These are phyloP conservation scores for Cladophialophora psammophila DNA, from an alignment of 2,329 filamentous ascomycete genomes.

Conservation along the genomic window DNA sequence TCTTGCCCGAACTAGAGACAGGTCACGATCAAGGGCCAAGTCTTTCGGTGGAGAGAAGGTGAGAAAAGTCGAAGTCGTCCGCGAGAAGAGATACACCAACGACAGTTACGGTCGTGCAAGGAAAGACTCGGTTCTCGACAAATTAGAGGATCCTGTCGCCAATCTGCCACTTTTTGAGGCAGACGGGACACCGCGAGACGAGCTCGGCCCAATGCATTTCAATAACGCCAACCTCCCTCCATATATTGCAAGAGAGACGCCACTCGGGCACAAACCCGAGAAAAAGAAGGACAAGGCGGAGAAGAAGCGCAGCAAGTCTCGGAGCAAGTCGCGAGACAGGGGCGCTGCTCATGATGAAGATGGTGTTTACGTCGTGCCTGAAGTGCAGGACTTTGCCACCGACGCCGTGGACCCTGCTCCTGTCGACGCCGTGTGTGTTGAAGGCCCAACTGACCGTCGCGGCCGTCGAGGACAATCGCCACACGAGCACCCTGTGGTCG, in stretches of 20 bases:
- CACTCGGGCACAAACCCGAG: constrained; percentile 36
- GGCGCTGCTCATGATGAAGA: constrained; percentile 23
- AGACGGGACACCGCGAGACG: constrained; percentile 35
- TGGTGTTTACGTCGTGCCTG: constrained; percentile 24
- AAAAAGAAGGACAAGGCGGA: constrained; percentile 31
- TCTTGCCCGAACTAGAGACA: constrained; percentile 26
- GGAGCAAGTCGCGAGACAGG: constrained; percentile 32
- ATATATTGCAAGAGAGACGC: constrained; percentile 37
- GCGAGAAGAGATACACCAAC: constrained; percentile 24
- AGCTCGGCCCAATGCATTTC: constrained; percentile 35
- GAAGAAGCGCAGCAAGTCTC: constrained; percentile 31
- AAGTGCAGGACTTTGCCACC: constrained; percentile 19
- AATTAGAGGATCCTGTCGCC: constrained; percentile 35
- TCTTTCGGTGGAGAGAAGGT: constrained; percentile 25
- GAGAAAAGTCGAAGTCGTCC: constrained; percentile 18
- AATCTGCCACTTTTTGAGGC: constrained; percentile 33
- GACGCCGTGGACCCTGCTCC: constrained; percentile 22
- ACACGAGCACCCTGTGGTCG: constrained; percentile 29
- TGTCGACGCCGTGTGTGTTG: constrained; percentile 24
- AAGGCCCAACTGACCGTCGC: constrained; percentile 20
- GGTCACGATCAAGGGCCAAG: constrained; percentile 19
- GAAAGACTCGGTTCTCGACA: constrained; percentile 35
- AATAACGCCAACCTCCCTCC: constrained; percentile 35
- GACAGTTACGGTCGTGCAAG: constrained; percentile 28
- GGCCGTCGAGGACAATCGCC: constrained; percentile 33